Conservation (phyloP, 805 yeast species). For the Barnettozyma californica region DNA sequence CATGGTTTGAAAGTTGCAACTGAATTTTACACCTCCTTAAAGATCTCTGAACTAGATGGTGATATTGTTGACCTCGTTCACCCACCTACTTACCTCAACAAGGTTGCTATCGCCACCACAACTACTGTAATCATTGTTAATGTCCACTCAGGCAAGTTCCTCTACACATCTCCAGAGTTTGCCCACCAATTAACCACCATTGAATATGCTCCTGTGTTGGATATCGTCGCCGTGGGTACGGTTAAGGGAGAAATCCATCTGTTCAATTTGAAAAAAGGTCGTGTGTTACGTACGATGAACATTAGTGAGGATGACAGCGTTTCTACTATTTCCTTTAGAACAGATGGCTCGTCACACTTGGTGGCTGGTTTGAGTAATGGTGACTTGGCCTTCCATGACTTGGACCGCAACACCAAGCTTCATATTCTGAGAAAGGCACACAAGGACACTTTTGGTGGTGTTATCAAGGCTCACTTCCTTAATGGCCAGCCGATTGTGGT, state of each 20-base stretch:
- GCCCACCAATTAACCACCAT: conserved; percentile 58
- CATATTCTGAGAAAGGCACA: conserved; percentile 75
- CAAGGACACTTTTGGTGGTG: conserved; percentile 69
- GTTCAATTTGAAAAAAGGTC: conserved; percentile 64
- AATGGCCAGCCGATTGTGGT: conserved; percentile 90
- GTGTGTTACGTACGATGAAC: conserved; percentile 44
- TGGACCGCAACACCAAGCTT: conserved; percentile 64
- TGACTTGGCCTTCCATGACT: conserved; percentile 80
- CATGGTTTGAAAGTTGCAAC: conserved; percentile 41
- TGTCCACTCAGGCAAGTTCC: conserved; percentile 66
- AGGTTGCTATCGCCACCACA: conserved; percentile 77
- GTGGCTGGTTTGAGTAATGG: conserved; percentile 78
- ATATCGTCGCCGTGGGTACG: conserved; percentile 74
- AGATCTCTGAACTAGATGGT: conserved; percentile 60
- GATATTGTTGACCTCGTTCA: conserved; percentile 66
- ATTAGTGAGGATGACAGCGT: conserved; percentile 33
- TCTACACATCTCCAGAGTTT: conserved; percentile 54
- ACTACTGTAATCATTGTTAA: conserved; percentile 59
- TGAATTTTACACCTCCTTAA: conserved; percentile 63
- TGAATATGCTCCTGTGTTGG: conserved; percentile 83
- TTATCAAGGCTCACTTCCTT: conserved; percentile 65
- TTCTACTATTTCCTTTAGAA: conserved; percentile 73
- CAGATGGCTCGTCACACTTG: conserved; percentile 82
- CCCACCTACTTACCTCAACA: conserved; percentile 89
- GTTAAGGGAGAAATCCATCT: conserved; percentile 59